Evolutionary conservation across 345 rosid genomes (phyloP).

Genomic region (Eucalyptus brandiana): DNA sequence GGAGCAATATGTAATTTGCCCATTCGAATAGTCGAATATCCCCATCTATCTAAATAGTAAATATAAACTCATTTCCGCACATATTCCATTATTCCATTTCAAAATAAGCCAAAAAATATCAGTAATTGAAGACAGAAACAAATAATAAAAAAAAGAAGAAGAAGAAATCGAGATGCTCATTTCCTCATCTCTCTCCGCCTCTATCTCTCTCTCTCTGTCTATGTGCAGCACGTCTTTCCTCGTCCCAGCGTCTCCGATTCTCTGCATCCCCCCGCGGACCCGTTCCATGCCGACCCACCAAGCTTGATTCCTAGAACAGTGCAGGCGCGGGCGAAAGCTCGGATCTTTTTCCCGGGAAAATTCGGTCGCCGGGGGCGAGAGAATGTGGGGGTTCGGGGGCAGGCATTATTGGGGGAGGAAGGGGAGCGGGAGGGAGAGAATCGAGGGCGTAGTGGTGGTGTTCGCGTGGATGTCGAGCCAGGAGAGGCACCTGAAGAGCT

Average conservation of each 20-base stretch:
- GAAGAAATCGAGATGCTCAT: not conserved
- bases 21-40: not conserved
- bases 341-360: not conserved
- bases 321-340: not conserved
- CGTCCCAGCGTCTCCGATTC: not conserved
- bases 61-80: not conserved
- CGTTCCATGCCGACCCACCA: not conserved
- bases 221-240: not conserved
- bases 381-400: slow-evolving; percentile 86
- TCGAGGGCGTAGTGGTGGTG: slow-evolving; percentile 58
- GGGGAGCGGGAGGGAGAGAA: slow-evolving; percentile 16
- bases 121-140: not conserved
- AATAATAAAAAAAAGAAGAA: not conserved
- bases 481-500: slow-evolving; percentile 57
- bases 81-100: not conserved
- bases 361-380: not conserved
- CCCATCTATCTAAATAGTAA: not conserved
- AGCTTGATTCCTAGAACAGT: not conserved
- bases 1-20: not conserved
- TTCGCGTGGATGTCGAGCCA: slow-evolving; percentile 90
- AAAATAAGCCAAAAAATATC: not conserved
- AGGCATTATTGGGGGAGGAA: slow-evolving; percentile 66
- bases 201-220: not conserved
- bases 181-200: not conserved
- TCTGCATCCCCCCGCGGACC: not conserved